These are phyloP conservation scores for Tritrichomonas foetus DNA, from an alignment of 208 protist species.

Conservation along the genomic window DNA sequence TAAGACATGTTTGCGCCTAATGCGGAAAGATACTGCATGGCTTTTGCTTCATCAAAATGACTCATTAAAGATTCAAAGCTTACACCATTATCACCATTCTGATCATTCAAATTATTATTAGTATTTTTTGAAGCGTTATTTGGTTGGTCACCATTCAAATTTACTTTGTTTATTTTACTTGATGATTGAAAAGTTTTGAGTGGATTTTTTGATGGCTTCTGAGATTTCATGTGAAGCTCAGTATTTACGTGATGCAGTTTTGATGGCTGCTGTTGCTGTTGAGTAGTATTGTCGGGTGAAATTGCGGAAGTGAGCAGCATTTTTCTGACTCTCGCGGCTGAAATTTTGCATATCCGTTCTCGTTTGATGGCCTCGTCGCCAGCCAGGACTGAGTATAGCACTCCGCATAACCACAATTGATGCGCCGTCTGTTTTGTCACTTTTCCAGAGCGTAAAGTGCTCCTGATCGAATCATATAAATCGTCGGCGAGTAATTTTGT, in stretches of 20 bases:
- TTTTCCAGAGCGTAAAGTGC: not conserved
- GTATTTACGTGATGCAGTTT: not conserved
- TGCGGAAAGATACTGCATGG: not conserved
- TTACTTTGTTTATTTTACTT: not conserved
- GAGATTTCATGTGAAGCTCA: not conserved
- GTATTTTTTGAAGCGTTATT: not conserved
- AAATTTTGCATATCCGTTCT: not conserved
- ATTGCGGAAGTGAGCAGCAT: not conserved
- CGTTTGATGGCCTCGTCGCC: not conserved
- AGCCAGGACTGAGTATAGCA: not conserved
- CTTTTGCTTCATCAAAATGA: not conserved
- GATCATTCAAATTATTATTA: no score
- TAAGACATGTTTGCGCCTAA: not conserved
- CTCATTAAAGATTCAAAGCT: not conserved
- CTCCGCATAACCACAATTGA: not conserved
- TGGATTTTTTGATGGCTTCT: not conserved
- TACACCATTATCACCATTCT: no score
- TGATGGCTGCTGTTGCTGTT: not conserved
- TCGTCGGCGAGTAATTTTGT: not conserved
- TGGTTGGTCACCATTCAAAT: not conserved
- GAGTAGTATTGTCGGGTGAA: not conserved
- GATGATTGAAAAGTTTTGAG: not conserved
- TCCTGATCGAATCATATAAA: not conserved
- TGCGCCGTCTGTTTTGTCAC: not conserved
- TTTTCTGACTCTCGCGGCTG: not conserved